These are phyloP conservation scores for Pleurotus eryngii DNA, from an alignment of 768 basidiomycete genomes.

Conservation along the genomic window DNA sequence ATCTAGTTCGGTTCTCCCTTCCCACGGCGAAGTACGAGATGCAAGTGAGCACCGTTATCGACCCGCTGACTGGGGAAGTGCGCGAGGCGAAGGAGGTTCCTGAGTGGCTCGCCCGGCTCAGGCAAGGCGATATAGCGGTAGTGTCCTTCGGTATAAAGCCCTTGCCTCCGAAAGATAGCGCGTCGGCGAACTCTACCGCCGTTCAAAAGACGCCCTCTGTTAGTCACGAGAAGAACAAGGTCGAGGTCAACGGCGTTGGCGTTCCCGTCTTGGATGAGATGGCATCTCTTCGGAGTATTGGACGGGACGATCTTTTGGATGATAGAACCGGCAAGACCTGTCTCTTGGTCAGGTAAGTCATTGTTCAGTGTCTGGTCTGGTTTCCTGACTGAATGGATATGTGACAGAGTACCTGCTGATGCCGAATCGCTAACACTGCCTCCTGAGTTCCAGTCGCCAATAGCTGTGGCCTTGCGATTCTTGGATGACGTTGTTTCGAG, in stretches of 20 bases:
- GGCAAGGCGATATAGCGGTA: constrained; percentile 44
- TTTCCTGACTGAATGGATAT: background rate
- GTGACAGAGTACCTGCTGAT: constrained; percentile 4
- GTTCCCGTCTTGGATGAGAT: constrained; percentile 70
- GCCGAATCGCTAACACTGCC: constrained; percentile 4
- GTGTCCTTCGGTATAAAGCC: constrained; percentile 59
- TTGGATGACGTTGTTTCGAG: constrained; percentile 36
- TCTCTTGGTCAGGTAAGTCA: constrained; percentile 2
- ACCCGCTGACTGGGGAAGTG: constrained; percentile 76
- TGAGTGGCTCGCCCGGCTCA: constrained; percentile 64
- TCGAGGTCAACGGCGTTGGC: constrained; percentile 43
- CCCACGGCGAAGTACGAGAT: constrained; percentile 72
- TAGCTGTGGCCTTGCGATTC: constrained; percentile 59
- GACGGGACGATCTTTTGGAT: constrained; percentile 31
- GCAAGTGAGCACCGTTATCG: constrained; percentile 68
- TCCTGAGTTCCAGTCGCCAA: constrained; percentile 32
- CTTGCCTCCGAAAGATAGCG: constrained; percentile 12
- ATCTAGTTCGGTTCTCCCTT: constrained; percentile 72
- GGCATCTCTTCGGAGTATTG: constrained; percentile 67
- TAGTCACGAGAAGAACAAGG: constrained; percentile 19
- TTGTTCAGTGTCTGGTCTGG: background rate
- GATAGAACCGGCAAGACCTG: constrained; percentile 6
- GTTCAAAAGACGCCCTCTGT: constrained; percentile 4
- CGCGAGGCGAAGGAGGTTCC: constrained; percentile 61
- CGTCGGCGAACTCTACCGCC: constrained; percentile 10